phyloP scores from a whole-genome alignment of 306 rosid genomes.

The Pterocarpus santalinus region DNA sequence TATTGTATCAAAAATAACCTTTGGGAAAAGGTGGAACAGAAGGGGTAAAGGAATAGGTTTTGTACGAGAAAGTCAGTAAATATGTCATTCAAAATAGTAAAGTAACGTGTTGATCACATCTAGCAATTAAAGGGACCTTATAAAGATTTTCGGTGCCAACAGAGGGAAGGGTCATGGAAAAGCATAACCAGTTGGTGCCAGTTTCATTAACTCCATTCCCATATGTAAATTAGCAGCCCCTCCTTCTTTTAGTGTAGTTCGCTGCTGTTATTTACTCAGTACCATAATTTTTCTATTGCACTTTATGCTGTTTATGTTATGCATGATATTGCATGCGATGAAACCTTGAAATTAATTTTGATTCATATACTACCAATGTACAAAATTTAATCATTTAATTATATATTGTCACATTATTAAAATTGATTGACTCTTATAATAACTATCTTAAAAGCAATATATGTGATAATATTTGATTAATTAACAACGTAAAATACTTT shows the following conservation, averaged over 20 bases:
- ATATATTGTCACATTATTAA: no score
- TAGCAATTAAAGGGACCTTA: conserved; percentile 33
- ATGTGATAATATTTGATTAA: no score
- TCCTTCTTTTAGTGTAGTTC: conserved; percentile 25
- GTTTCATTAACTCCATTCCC: conserved; percentile 17
- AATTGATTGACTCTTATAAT: no score
- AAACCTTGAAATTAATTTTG: no score
- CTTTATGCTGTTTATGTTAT: conserved; percentile 16
- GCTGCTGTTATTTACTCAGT: conserved; percentile 6
- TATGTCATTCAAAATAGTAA: conserved; percentile 50
- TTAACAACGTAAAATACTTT: no score
- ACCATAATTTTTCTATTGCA: background rate
- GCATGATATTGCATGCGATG: conserved; percentile 8
- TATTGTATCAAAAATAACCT: conserved; percentile 27
- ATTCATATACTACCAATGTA: no score
- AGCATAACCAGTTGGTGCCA: conserved; percentile 21
- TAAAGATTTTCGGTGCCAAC: conserved; percentile 34
- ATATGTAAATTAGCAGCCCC: background rate
- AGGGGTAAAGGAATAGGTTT: conserved; percentile 47
- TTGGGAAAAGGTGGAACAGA: background rate
- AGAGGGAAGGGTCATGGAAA: conserved; percentile 41
- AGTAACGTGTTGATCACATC: conserved; percentile 47
- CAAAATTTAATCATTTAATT: no score
- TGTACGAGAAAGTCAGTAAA: conserved; percentile 30
- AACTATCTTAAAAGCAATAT: no score